Base-by-base conservation (phyloP, 2,329 filamentous ascomycete species). In the Clonostachys sp. region DNA sequence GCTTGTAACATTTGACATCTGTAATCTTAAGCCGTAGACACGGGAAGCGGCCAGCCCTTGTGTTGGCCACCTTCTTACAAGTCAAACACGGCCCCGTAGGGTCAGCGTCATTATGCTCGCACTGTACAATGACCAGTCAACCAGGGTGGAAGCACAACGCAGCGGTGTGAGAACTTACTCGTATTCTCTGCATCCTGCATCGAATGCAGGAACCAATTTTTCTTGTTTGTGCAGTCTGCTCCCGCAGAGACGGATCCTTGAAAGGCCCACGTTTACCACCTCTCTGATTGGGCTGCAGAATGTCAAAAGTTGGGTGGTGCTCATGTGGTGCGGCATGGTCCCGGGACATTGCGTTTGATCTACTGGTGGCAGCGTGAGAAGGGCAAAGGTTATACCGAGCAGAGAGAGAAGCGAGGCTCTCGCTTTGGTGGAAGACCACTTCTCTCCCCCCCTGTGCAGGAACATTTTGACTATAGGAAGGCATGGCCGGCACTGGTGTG, bases 11-110 rank as follows among this genome's bases (percentile, higher is more conserved):
- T 44, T 69, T 71, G 44, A 83, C 68, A 46, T 82, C 79, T 10
- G 74, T 77, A 51, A 84, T 77, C 57, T 82, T 83, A 59, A 78
- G 78, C n/a, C 80, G 72, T 45, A 82, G 64, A 53, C 80, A 84
- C 9, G 77, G 78, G 40, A 81, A 69, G 6, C 77, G 71, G 53
- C 73, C 75, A 3, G 78, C 65, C 51, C 73, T 78, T n/a, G 65
- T 17, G 9, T 40, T 69, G 50, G 70, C 72, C 6, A 78, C 69
- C 50, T 73, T 81, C 48, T 69, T 69, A 61, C 80, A 84, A 5
- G 75, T 77, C 17, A 76, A 48, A 52, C 80, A 84, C 7, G 68
- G 61, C 0, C 75, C 77, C 9, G 59, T 59, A 17, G 71, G 70
- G 48, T 80, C 65, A 2, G 68, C 62, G 0, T 68, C 64, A 44